Base-by-base conservation (phyloP, 495 filamentous ascomycete genomes). In the Xylaria longipes region DNA sequence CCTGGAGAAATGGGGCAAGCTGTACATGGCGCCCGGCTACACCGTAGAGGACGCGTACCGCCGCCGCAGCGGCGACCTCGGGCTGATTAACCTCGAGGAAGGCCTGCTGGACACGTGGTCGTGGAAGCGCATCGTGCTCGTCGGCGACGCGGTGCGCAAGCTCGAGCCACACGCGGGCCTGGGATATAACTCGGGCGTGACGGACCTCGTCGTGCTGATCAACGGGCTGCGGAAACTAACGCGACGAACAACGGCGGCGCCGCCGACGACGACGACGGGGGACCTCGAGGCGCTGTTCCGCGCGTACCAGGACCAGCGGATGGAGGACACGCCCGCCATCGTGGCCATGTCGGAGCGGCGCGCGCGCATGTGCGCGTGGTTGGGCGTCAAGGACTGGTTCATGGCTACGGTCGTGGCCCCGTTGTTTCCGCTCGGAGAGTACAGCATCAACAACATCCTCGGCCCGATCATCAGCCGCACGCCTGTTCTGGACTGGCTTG, bases 121-220 rank as follows among this genome's bases (percentile, higher is more conserved):
- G 25, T 81, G 73, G 62, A 80, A 76, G 20, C 75, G 84, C 22
- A 72, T 84, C 52, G 81, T 85, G 8, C 77, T 83, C 31, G 71
- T 83, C 1, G 84, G 84, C 14, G 84, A 87, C 64, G 77, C 83
- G 8, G 75, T 81, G 27, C 84, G 84, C 66, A 86, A 86, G 73
- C 72, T 83, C 27, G 71, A 82, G 17, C 81, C 82, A 0, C 81
- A 80, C 46, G 70, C 77, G 1, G 84, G 84, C 1, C 73, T 75
- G 5, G 84, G 84, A 0, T 82, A 78, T 31, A 86, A 84, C 62
- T 73, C 71, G 27, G 83, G 82, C 5, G 79, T 87, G 0, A 79
- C 82, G 74, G 83, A 80, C 41, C 80, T 82, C 14, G 84, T 83
- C 7, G 79, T 77, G 0, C 74, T 89, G 0, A 79, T 78, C 12